A percentile compares a stretch with the other conserved stretches of the same genome.
Evolutionary conservation across 2,329 filamentous ascomycete species (phyloP).

Genomic region (Talaromyces sp.): DNA sequence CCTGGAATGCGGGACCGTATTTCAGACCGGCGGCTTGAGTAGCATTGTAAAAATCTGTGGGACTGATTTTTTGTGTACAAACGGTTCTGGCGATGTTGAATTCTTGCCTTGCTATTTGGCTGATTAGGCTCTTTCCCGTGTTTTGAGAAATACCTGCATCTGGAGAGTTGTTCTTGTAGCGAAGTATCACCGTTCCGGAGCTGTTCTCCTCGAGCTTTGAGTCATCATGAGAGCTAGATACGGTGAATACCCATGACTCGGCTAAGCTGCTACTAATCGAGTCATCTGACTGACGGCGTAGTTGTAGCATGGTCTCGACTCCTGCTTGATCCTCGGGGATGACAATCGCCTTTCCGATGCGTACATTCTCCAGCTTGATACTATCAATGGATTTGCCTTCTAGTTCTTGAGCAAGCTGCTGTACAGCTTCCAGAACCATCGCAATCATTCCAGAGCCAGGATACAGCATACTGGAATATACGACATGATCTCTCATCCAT

Average conservation of each 20-base stretch:
- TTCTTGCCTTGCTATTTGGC: neutral
- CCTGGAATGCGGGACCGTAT: constrained; percentile 9
- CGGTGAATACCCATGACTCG: neutral
- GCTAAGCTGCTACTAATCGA: neutral
- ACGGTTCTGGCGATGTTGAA: neutral
- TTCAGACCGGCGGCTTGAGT: neutral
- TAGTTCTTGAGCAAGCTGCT: constrained; percentile 20
- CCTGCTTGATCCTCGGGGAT: constrained; percentile 25
- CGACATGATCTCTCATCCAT: constrained; percentile 31
- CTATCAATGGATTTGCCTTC: constrained; percentile 14
- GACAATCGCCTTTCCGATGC: constrained; percentile 27
- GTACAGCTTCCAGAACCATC: constrained; percentile 29
- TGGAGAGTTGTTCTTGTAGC: neutral
- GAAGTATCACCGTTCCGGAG: constrained; percentile 1
- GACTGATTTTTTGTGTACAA: neutral
- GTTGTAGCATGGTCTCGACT: neutral
- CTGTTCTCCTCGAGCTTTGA: neutral
- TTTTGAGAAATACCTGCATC: neutral
- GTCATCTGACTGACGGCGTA: neutral
- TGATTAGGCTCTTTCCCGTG: neutral
- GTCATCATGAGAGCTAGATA: neutral
- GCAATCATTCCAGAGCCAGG: constrained; percentile 28
- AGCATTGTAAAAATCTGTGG: neutral
- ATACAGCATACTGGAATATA: constrained; percentile 20
- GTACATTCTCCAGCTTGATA: constrained; percentile 23